Base-by-base conservation (phyloP, 352 stramenopile species). In the Elongisporangium anandrum region DNA sequence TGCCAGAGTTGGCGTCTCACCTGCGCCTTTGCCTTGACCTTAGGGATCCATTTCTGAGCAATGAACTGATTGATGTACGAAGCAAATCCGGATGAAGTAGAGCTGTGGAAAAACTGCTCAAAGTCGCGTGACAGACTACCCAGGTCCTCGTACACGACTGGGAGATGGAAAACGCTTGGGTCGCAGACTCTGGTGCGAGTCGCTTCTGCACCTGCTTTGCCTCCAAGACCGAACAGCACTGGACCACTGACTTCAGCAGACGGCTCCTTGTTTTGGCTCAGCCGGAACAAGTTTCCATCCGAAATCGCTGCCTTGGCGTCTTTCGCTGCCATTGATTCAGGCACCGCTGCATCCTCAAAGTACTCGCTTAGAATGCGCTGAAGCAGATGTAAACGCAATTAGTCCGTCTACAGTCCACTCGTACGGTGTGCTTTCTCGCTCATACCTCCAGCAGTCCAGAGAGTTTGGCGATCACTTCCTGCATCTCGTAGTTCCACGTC, bases 151-250 rank as follows among this genome's bases (percentile, higher is more conserved):
- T 92, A 90, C 5, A 90, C 82, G 2, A 87, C 69, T 2, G 82
- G 79, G 19, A 94, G 65, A 48, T 92, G 81, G 50, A 91, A 94
- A 16, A 92, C 72, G 45, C 81, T 92, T 0, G 79, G 68, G 19
- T 90, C 81, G 39, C 85, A 94, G 24, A 92, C 80, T 2, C 78
- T 70, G 0, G 34, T 12, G 34, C 34, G 34, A 2, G 34, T 45
- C 17, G 34, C 34, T 45, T 45, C 34, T 9, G 34, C 34, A 4
- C 10, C 4, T 7, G 5, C 34, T 45, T 45, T 45, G 13, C 34
- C 34, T 16, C 34, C 10, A 17, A 45, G 34, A 0, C 34, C 34
- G 10, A 45, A 45, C 34, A 45, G 12, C 17, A 12, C 10, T 12
- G 17, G 10, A 4, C 34, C 34, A 4, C 34, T 45, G 9, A 17